Conservation (phyloP, 163 green algal genomes). For the Prototheca cutis region DNA sequence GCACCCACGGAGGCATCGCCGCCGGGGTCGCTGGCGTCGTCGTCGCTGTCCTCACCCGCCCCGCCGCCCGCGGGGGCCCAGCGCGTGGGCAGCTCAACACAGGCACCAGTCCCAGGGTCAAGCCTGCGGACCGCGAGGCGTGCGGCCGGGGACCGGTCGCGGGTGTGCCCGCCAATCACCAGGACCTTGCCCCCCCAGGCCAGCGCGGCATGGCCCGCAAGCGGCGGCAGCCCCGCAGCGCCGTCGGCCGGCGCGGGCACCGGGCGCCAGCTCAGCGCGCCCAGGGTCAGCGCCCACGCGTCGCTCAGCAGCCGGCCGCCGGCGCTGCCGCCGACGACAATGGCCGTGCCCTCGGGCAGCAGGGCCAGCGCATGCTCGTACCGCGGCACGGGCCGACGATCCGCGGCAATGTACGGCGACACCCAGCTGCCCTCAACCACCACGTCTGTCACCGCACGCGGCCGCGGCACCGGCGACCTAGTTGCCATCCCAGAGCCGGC, state of each 20-base stretch:
- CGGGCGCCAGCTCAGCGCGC: slow-evolving; percentile 45
- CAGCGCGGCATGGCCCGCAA: slow-evolving; percentile 60
- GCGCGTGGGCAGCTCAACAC: background rate
- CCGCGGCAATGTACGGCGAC: slow-evolving; percentile 20
- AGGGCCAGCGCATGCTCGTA: slow-evolving; percentile 70
- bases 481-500: background rate
- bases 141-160: background rate
- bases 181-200: slow-evolving; percentile 53
- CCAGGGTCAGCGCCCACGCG: slow-evolving; percentile 61
- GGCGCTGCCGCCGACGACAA: slow-evolving; percentile 74
- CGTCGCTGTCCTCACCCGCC: background rate
- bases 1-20: background rate
- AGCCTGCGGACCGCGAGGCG: slow-evolving; percentile 45
- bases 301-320: slow-evolving; percentile 62
- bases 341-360: slow-evolving; percentile 45
- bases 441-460: slow-evolving; percentile 18
- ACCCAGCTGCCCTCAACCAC: slow-evolving; percentile 30
- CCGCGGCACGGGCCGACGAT: slow-evolving; percentile 41
- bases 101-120: slow-evolving; percentile 20
- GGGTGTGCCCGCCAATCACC: slow-evolving; percentile 67
- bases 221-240: slow-evolving; percentile 29
- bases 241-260: slow-evolving; percentile 5
- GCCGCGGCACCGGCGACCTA: slow-evolving; percentile 2
- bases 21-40: background rate
- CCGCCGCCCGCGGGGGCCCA: background rate